Evolutionary conservation across 129 eudicot species (phyloP), one percentile per base, ranked within the genome.

Genomic region (Erigeron canadensis): DNA sequence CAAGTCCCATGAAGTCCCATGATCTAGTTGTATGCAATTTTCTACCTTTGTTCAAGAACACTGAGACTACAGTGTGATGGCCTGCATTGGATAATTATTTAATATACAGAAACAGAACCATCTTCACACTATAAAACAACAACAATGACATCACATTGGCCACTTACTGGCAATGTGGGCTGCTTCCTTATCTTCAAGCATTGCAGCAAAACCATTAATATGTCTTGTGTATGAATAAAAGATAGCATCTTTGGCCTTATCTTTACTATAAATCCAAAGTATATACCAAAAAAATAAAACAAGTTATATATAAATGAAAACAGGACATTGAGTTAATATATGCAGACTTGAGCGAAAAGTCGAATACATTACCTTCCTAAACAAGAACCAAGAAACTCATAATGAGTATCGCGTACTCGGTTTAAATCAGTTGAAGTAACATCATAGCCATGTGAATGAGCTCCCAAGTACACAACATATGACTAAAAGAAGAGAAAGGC

Each of bases 161-260:
- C 8, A 22, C 83, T 87, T 78, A 93, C 98, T 82, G 23, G 96
- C 91, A 77, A 93, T 81, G 67, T 69, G 70, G 50, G 80, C 73
- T 13, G 93, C 98, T 74, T 85, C 95, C 40, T 86, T 79, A 21
- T 87, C 98, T 51, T 85, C 95, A 65, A 94, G 92, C 7, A 61
- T 79, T 48, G 96, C 98, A 76, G 98, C 98, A 84, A 94, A 94
- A 41, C 98, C 98, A 81, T 94, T 94, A 62, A 94, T 94, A 73
- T 87, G 86, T 73, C 86, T 82, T n/a, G 95, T 89, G 79, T 93
- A 93, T 15, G 98, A 93, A 84, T 89, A 85, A 56, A 89, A 85
- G 5, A 93, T 85, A 34, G 98, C 95, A 71, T 87, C 90, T 77
- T 82, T 85, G 63, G 98, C 96, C 81, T 87, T 86, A 4, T 85